Evolutionary conservation across 176 grass and related monocot species (phyloP), one percentile per base, ranked within the genome.

Genomic region (Chrysopogon serrulatus): DNA sequence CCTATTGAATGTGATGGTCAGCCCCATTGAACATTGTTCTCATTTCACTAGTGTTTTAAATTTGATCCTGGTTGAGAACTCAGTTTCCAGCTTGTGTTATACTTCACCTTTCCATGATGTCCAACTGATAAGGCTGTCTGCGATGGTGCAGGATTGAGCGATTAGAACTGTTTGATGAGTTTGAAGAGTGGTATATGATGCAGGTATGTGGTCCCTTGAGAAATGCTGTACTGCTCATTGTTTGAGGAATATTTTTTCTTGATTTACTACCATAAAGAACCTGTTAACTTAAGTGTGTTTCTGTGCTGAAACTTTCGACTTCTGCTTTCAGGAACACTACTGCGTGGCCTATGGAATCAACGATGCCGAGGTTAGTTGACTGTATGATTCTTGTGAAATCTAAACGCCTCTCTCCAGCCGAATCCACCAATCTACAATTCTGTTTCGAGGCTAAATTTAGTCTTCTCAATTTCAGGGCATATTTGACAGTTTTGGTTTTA

Each of bases 141-240:
- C 69, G 18, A 59, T 74, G 65, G 28, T 92, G 71, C 87, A 98
- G 96, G 70, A 95, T 95, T 70, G 96, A 98, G 79, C 89, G 89
- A 14, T 67, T 98, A 54, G 96, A 98, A 30, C 72, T 98, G 85
- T 98, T 98, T 88, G 93, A 98, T 74, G 96, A 98, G 73, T 98
- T 98, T 81, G 96, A 98, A 85, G 96, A 98, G 74, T 98, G 93
- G 96, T 63, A 98, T 86, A 95, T 98, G 96, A 95, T 98, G 96
- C 96, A 95, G 93, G 96, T 90, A 89, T 74, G 7, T 77, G 18
- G 18, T 33, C 61, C 62, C 1, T 23, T 85, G 24, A 68, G 10
- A 66, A 63, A 17, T 42, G 13, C 32, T 51, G 47, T n/a, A 10
- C 53, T 56, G 53, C 53, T 24, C 23, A 57, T 57, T 24, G 53